These are phyloP conservation scores for Fraxinus floribunda DNA, from an alignment of 305 asterid species.

Conservation along the genomic window DNA sequence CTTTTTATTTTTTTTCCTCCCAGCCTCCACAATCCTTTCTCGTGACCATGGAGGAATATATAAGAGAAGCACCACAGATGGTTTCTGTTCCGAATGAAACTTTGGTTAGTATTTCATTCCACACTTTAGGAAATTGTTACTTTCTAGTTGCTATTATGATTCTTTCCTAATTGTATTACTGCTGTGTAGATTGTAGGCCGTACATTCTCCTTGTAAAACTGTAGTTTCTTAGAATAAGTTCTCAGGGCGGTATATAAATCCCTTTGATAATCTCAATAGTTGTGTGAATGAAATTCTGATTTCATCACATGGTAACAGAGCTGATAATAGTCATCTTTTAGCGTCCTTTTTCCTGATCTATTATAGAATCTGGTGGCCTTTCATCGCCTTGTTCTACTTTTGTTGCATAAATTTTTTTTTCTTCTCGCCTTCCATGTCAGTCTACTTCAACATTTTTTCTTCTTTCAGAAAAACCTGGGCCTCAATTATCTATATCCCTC, in stretches of 20 bases:
- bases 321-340: background rate
- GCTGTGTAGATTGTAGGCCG: background rate
- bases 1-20: background rate
- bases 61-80: constrained; percentile 65
- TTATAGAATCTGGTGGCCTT: background rate
- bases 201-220: background rate
- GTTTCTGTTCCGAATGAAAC: constrained; percentile 34
- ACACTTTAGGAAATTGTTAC: background rate
- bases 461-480: background rate
- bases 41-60: constrained; percentile 72
- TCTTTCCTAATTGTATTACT: background rate
- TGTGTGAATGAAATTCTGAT: background rate
- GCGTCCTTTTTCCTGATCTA: background rate
- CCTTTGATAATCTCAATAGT: background rate
- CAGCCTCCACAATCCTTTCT: constrained; percentile 69
- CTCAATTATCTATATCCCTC: background rate
- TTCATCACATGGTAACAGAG: background rate
- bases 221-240: background rate
- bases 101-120: constrained; percentile 18
- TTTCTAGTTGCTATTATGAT: background rate
- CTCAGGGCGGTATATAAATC: background rate
- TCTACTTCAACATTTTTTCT: background rate
- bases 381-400: background rate
- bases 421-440: background rate
- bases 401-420: background rate